phyloP scores from a whole-genome alignment of 2,329 filamentous ascomycete genomes.

The Pyrenophora tritici-repentis region DNA sequence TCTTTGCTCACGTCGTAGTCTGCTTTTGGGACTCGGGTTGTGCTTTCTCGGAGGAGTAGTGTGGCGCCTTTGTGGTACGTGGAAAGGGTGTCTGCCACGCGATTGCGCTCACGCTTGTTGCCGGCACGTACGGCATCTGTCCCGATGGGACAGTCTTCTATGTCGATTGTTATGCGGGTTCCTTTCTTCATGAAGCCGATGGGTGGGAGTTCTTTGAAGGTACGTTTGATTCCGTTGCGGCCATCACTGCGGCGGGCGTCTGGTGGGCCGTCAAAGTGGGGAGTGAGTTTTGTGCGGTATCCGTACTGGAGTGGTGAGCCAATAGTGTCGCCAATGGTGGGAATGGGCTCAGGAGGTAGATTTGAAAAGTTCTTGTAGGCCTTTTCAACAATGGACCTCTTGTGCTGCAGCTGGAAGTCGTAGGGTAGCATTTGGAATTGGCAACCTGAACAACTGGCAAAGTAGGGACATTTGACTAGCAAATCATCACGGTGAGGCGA shows the following conservation, averaged over 20 bases:
- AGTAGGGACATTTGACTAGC: slow-evolving; percentile 83
- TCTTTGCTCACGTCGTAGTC: slow-evolving; percentile 27
- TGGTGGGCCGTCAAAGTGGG: slow-evolving; percentile 86
- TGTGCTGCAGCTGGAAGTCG: slow-evolving; percentile 80
- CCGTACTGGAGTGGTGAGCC: slow-evolving; percentile 88
- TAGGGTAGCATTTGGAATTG: slow-evolving; percentile 98
- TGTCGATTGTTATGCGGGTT: slow-evolving; percentile 80
- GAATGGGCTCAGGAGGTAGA: slow-evolving; percentile 74
- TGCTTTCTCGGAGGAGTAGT: slow-evolving; percentile 85
- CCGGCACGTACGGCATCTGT: slow-evolving; percentile 83
- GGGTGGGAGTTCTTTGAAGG: slow-evolving; percentile 69
- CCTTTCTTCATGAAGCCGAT: slow-evolving; percentile 93
- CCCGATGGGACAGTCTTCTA: slow-evolving; percentile 95
- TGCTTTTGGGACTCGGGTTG: slow-evolving; percentile 65
- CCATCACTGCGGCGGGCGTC: slow-evolving; percentile 54
- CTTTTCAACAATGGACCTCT: slow-evolving; percentile 84
- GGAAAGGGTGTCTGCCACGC: slow-evolving; percentile 71
- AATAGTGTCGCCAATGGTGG: slow-evolving; percentile 80
- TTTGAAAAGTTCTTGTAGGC: slow-evolving; percentile 91
- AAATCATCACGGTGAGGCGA: slow-evolving; percentile 77
- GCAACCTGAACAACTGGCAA: slow-evolving; percentile 81
- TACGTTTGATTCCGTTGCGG: slow-evolving; percentile 58
- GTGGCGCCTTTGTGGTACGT: slow-evolving; percentile 84
- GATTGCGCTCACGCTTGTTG: slow-evolving; percentile 76
- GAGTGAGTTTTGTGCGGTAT: slow-evolving; percentile 95